phyloP scores from a whole-genome alignment of 2,329 filamentous ascomycete species.

The Hypomyces rosellus region DNA sequence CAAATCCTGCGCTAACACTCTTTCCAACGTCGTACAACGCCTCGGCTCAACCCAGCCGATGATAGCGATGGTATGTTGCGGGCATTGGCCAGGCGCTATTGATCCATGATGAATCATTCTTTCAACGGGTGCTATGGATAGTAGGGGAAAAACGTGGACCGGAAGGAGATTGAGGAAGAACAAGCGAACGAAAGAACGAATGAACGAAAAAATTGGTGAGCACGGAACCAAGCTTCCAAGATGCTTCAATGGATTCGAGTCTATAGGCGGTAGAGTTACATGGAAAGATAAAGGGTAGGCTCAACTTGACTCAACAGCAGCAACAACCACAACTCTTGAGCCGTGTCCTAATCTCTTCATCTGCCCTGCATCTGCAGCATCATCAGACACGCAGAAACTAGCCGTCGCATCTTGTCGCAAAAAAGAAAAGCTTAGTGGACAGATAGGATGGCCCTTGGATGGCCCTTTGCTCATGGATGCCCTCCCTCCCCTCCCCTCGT shows the following conservation, averaged over 20 bases:
- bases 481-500: too few relatives aligned
- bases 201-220: too few relatives aligned
- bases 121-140: constrained; percentile 4
- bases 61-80: neutral
- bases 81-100: constrained; percentile 2
- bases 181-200: too few relatives aligned
- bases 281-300: too few relatives aligned
- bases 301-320: too few relatives aligned
- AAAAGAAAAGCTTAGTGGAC: constrained; percentile 16
- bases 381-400: constrained; percentile 14
- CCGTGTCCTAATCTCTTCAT: neutral
- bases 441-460: neutral
- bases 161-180: too few relatives aligned
- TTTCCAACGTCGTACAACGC: constrained; percentile 2
- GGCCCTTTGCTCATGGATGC: too few relatives aligned
- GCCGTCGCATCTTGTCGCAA: constrained; percentile 14
- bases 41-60: constrained; percentile 10
- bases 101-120: neutral
- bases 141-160: too few relatives aligned
- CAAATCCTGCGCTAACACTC: constrained; percentile 6
- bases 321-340: neutral
- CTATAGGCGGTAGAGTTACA: too few relatives aligned
- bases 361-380: constrained; percentile 12
- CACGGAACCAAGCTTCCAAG: too few relatives aligned
- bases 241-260: too few relatives aligned